These are phyloP conservation scores for Eugenia klotzschiana DNA, from an alignment of 441 rosid species.

Conservation along the genomic window DNA sequence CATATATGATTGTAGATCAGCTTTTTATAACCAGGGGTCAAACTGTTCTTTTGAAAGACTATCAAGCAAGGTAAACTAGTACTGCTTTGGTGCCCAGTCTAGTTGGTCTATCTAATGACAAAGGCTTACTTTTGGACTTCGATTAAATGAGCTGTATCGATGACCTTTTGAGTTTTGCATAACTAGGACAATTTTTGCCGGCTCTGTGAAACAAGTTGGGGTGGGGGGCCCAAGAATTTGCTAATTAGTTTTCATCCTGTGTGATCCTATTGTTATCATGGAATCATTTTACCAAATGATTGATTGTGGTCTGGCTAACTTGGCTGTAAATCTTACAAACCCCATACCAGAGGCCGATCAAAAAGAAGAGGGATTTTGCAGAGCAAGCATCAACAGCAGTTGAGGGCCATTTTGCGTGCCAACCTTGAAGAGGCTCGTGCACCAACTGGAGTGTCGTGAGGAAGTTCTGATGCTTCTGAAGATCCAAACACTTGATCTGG, in stretches of 20 bases:
- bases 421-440: not conserved
- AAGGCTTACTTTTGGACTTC: too few relatives aligned
- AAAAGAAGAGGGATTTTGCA: not conserved
- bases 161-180: not conserved
- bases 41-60: not conserved
- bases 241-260: not conserved
- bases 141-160: not conserved
- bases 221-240: not conserved
- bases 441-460: not conserved
- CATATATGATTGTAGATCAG: not conserved
- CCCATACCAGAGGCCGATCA: not conserved
- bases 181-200: too few relatives aligned
- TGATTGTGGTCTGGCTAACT: not conserved
- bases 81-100: too few relatives aligned
- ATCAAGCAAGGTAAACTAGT: too few relatives aligned
- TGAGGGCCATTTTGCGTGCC: not conserved
- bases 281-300: not conserved
- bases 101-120: too few relatives aligned
- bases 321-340: not conserved
- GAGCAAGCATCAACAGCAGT: not conserved
- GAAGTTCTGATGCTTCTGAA: not conserved
- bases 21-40: rapidly evolving
- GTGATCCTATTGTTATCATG: not conserved
- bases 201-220: too few relatives aligned
- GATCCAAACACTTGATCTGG: not conserved